A percentile compares a stretch with the other conserved stretches of the same genome.
These are phyloP conservation scores for Cladosporium halotolerans DNA, from an alignment of 2,329 filamentous ascomycete species.

Conservation along the genomic window DNA sequence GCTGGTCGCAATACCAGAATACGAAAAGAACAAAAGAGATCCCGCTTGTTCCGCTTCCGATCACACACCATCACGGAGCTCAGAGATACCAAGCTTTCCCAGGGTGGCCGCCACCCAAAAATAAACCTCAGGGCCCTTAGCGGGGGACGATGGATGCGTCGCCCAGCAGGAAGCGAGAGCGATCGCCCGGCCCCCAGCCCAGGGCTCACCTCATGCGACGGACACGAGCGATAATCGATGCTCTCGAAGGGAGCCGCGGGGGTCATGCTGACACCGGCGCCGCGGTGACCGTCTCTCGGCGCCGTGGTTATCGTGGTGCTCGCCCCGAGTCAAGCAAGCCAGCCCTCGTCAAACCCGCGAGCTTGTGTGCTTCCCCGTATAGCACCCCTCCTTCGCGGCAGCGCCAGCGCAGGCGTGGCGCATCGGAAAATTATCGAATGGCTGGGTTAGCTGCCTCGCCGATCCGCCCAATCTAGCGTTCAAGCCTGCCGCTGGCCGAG, in stretches of 20 bases:
- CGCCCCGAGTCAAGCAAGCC: not conserved
- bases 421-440: conserved; percentile 1
- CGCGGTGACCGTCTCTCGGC: too few relatives aligned
- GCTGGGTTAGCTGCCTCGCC: not conserved
- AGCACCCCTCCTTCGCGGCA: not conserved
- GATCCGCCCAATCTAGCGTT: not conserved
- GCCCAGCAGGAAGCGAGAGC: conserved; percentile 2
- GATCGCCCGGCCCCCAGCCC: conserved; percentile 1
- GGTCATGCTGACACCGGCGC: too few relatives aligned
- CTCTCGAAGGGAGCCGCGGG: too few relatives aligned
- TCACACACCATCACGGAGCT: not conserved
- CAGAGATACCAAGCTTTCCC: not conserved
- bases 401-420: not conserved
- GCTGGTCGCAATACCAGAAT: too few relatives aligned
- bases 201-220: conserved; percentile 4
- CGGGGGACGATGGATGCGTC: not conserved
- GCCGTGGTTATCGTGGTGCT: too few relatives aligned
- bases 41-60: not conserved
- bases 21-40: too few relatives aligned
- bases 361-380: not conserved
- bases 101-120: not conserved
- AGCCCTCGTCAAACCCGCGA: not conserved
- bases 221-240: too few relatives aligned
- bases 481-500: not conserved
- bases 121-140: not conserved